Percentiles rank a stretch among this genome's conserved stretches.
Conservation (phyloP, 176 grass and related monocot species). For the Triticum turgidum region DNA sequence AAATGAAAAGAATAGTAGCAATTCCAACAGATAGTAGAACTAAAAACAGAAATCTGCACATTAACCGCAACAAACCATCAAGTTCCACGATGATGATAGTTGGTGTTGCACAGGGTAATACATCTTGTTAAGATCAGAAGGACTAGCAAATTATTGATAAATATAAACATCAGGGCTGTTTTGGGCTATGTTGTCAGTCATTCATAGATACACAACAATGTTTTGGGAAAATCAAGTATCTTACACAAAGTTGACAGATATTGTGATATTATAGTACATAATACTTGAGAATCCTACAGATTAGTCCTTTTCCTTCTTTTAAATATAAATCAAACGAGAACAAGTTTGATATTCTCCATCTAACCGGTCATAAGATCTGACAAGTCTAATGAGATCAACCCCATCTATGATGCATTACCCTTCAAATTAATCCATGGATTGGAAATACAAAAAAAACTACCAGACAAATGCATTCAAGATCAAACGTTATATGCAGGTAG, state of each 20-base stretch:
- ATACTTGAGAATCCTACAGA: too few relatives aligned
- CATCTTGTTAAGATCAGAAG: too few relatives aligned
- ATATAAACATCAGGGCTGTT: too few relatives aligned
- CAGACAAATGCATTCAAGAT: background rate
- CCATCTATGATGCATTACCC: background rate
- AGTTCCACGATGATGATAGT: background rate
- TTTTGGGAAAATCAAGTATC: too few relatives aligned
- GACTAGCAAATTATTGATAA: too few relatives aligned
- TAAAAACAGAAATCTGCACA: background rate
- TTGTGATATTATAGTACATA: too few relatives aligned
- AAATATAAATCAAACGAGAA: background rate
- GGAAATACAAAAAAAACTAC: background rate
- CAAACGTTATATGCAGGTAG: background rate
- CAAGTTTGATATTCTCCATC: background rate
- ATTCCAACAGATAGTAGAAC: background rate
- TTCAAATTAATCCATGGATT: background rate
- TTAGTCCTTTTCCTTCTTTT: background rate
- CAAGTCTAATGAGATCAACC: background rate
- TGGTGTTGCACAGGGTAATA: background rate
- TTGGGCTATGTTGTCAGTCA: too few relatives aligned
- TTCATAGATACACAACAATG: too few relatives aligned
- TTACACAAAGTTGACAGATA: too few relatives aligned
- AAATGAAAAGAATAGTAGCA: background rate
- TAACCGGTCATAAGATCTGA: background rate
- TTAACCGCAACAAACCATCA: background rate